Evolutionary conservation across 208 protist genomes (phyloP), one percentile per base, ranked within the genome.

Genomic region (Herpetomonas samuelpessoai): DNA sequence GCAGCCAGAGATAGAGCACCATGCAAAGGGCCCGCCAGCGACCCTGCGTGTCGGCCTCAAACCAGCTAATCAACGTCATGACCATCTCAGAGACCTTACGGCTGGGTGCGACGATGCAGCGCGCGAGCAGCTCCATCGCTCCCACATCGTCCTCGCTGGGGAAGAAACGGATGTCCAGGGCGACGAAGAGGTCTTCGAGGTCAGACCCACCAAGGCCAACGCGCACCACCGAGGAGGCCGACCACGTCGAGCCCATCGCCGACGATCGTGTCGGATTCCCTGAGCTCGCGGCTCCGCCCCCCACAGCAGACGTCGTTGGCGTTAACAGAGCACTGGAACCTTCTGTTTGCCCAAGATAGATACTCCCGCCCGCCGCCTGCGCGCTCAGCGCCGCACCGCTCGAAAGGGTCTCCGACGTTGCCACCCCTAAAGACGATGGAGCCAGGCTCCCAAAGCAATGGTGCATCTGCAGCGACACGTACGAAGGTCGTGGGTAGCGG

Each of bases 1-100:
- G 50, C 14, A 65, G 4, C 58, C 65, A 71, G 2, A 71, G 47
- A 24, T 71, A 71, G 22, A 71, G 58, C 53, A 41, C 46, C 50
- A 71, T 16, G 39, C 52, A 51, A 44, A 71, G 62, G n/a, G 53
- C 58, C 6, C 51, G 38, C 58, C 65, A 71, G 27, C 58, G 50
- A 19, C 1, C 26, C 38, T 47, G 60, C 19, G 39, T 51, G 22
- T 65, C 58, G 2, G 48, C 49, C 54, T 71, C 50, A 10, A 64
- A 41, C 65, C 65, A 71, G 44, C 41, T 29, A 4, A 59, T 41
- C 10, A 65, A 29, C 1, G 26, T 18, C 31, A 63, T 18, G 28
- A 62, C 58, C 18, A 47, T n/a, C 6, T 62, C 65, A 3, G 55
- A 54, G 28, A 46, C 21, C 22, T 31, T 18, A 0, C 4, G 25